Conservation (phyloP, 148 eudicot genomes). For the Dysphania ambrosioides region DNA sequence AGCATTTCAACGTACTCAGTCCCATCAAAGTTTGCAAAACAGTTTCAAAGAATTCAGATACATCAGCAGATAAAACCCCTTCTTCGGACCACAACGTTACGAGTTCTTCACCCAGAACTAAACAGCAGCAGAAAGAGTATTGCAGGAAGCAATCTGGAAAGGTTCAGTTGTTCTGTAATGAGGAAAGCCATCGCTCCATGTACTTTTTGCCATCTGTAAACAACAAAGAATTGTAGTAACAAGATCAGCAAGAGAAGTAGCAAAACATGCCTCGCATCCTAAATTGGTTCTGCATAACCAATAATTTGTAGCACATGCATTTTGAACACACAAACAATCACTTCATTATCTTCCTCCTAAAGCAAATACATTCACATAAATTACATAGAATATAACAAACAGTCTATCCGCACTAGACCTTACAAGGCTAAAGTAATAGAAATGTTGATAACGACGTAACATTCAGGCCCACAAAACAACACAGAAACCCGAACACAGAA, state of each 20-base stretch:
- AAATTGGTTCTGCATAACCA: background rate
- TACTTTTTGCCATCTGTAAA: conserved; percentile 44
- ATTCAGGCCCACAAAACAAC: too few relatives aligned
- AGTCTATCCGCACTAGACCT: too few relatives aligned
- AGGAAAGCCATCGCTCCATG: conserved; percentile 65
- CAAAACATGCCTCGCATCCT: background rate
- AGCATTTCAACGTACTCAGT: conserved; percentile 11
- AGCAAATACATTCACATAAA: background rate
- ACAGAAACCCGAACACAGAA: too few relatives aligned
- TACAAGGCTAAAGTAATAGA: too few relatives aligned
- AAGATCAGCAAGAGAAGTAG: background rate
- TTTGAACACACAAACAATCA: background rate
- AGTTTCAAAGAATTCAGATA: background rate
- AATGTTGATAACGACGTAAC: too few relatives aligned
- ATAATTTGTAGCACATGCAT: background rate
- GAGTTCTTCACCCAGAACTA: background rate
- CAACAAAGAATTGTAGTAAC: background rate
- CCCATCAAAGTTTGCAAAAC: conserved; percentile 7
- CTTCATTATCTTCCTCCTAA: background rate
- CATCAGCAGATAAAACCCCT: background rate
- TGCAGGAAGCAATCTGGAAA: background rate
- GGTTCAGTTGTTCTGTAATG: conserved; percentile 45
- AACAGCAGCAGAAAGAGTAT: background rate
- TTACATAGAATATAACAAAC: too few relatives aligned
- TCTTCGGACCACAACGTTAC: background rate